phyloP scores from a whole-genome alignment of 345 rosid species.

The Salix suchowensis region DNA sequence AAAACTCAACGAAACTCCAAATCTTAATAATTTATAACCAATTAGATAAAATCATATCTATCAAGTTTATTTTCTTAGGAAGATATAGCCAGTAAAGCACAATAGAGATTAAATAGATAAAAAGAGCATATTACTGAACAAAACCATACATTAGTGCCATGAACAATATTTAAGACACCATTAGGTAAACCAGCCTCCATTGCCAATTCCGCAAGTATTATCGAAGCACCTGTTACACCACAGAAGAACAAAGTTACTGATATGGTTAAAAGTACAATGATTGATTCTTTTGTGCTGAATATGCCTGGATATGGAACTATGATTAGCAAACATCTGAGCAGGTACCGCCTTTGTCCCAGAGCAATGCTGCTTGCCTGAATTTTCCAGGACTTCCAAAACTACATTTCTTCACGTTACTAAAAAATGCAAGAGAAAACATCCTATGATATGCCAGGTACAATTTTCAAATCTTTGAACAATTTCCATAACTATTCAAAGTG shows the following conservation, averaged over 20 bases:
- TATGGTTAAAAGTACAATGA: neutral
- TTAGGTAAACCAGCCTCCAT: conserved; percentile 93
- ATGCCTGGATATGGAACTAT: neutral
- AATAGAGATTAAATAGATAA: neutral
- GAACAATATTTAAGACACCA: conserved; percentile 87
- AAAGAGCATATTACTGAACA: neutral
- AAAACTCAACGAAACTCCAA: neutral
- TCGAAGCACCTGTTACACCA: conserved; percentile 70
- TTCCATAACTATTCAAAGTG: neutral
- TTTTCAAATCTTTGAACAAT: neutral
- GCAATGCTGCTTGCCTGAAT: neutral
- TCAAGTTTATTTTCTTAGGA: neutral
- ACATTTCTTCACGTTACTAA: neutral
- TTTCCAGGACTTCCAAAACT: neutral
- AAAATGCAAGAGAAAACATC: neutral
- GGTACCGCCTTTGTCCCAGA: neutral
- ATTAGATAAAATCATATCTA: neutral
- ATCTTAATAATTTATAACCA: neutral
- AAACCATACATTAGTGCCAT: conserved; percentile 75
- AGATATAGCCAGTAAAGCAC: neutral
- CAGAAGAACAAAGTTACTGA: neutral
- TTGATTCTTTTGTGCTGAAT: neutral
- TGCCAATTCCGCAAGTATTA: conserved; percentile 84
- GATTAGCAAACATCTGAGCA: neutral
- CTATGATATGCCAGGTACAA: neutral